phyloP scores from a whole-genome alignment of 2,329 filamentous ascomycete genomes.

The Ascomycota sp. region DNA sequence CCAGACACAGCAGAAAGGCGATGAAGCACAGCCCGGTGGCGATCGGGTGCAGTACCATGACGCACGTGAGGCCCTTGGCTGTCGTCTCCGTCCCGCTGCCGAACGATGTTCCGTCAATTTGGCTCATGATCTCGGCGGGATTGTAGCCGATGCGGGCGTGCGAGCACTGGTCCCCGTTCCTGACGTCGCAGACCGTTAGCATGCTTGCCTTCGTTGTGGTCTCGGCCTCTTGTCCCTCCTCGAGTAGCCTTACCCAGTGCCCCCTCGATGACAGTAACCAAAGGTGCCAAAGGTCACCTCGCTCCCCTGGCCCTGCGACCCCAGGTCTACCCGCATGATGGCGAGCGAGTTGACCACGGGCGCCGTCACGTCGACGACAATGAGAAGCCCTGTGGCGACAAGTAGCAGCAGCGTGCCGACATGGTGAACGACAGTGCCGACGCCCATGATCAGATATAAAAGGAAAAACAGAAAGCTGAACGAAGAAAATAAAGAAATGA shows the following conservation, averaged over 20 bases:
- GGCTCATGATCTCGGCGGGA: constrained; percentile 21
- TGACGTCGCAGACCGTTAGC: neutral
- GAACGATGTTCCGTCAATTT: constrained; percentile 17
- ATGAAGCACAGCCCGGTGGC: constrained; percentile 34
- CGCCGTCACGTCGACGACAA: constrained; percentile 34
- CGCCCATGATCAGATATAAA: constrained; percentile 15
- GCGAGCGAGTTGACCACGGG: constrained; percentile 33
- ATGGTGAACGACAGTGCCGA: constrained; percentile 29
- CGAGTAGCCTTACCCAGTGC: constrained; percentile 5
- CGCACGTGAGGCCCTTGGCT: constrained; percentile 27
- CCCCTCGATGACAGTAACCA: constrained; percentile 27
- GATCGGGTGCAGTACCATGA: constrained; percentile 40
- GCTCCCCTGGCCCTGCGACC: constrained; percentile 11
- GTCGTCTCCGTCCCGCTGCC: constrained; percentile 20
- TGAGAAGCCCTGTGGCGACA: constrained; percentile 28
- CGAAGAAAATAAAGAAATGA: neutral
- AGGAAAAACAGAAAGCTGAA: neutral
- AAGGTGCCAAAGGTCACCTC: constrained; percentile 35
- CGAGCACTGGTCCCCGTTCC: constrained; percentile 24
- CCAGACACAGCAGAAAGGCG: constrained; percentile 31
- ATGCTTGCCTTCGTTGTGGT: too few species aligned
- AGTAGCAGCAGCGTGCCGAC: constrained; percentile 36
- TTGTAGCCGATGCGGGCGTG: constrained; percentile 30
- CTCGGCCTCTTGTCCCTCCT: too few species aligned
- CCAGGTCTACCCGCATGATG: constrained; percentile 28